Base-by-base conservation (phyloP, 768 basidiomycete species). In the Suillus decipiens region DNA sequence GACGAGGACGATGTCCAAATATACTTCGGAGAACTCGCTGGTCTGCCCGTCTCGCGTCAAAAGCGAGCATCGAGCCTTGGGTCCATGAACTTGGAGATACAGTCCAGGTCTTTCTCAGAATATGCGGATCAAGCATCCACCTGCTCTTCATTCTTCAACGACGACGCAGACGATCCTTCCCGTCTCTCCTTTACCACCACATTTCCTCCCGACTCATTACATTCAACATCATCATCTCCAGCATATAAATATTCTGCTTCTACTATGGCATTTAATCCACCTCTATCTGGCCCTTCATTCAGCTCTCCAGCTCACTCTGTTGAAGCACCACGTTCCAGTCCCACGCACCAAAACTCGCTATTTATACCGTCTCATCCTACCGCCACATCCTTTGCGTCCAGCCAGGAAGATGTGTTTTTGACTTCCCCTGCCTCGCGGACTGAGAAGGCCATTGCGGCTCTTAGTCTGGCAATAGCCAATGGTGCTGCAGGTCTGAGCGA, bases 401-500 rank as follows among this genome's bases (percentile, higher is more conserved):
- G 24, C 54, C 67, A 22, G 10, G 11, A 22, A 45, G 33, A 55
- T 24, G 51, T 36, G 54, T 59, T 47, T 55, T 60, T 69, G 33
- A 70, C 67, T 10, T 63, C 70, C n/a, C 65, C 77, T 22, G 72
- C 84, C 12, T 80, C 84, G 50, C 79, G 77, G 41, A 76, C 84
- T 22, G 86, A 88, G 66, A 87, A 86, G 68, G 84, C 84, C 17
- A 78, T 88, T 57, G 86, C 86, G 19, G 85, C 84, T 19, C 78
- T 88, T 36, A 79, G 78, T 37, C 73, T 89, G 3, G 86, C 85
- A 19, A 80, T 89, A 76, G 87, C 87, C 14, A 88, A 83, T 64
- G 88, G 87, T 47, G 86, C 86, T 11, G 86, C 83, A 6, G 81
- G 85, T 33, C 70, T 89, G 43, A 80, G 79, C 59, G 87, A 89